These are phyloP conservation scores for Singerocomus inundabilis DNA, from an alignment of 1,284 basidiomycete species.

Conservation along the genomic window DNA sequence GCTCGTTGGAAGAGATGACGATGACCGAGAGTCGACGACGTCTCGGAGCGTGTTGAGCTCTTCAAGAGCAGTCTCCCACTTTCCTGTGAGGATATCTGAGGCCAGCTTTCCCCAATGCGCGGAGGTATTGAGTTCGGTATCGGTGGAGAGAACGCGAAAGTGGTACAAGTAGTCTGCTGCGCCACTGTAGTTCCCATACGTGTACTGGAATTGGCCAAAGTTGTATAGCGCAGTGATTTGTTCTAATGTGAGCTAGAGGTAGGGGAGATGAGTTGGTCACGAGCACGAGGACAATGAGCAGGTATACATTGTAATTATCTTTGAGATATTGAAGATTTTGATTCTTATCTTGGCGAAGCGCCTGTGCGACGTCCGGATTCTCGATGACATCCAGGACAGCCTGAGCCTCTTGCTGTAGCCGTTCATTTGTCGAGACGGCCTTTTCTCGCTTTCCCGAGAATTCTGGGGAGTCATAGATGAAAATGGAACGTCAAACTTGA, in stretches of 20 bases:
- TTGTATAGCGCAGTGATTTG: slow-evolving; percentile 97
- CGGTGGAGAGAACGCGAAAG: slow-evolving; percentile 95
- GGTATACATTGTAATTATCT: slow-evolving; percentile 85
- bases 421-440: slow-evolving; percentile 81
- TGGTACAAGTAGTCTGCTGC: slow-evolving; percentile 98
- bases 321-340: slow-evolving; percentile 94
- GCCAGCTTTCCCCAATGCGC: slow-evolving; percentile 99
- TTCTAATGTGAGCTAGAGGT: slow-evolving; percentile 78
- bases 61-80: slow-evolving; percentile 91
- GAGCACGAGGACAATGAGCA: slow-evolving; percentile 5
- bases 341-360: slow-evolving; percentile 91
- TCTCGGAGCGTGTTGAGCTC: slow-evolving; percentile 95
- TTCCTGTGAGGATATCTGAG: slow-evolving; percentile 91
- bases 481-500: not conserved
- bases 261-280: slow-evolving; percentile 5
- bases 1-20: slow-evolving; percentile 46
- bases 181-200: slow-evolving; percentile 93
- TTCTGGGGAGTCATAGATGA: slow-evolving; percentile 46
- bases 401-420: slow-evolving; percentile 85
- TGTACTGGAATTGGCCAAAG: slow-evolving; percentile 98
- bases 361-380: slow-evolving; percentile 92
- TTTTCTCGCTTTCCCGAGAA: slow-evolving; percentile 79
- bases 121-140: slow-evolving; percentile 88
- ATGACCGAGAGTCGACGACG: slow-evolving; percentile 78
- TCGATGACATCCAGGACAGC: slow-evolving; percentile 95